These are phyloP conservation scores for Staphylotrichum tortipilum DNA, from an alignment of 495 filamentous ascomycete genomes.

Conservation along the genomic window DNA sequence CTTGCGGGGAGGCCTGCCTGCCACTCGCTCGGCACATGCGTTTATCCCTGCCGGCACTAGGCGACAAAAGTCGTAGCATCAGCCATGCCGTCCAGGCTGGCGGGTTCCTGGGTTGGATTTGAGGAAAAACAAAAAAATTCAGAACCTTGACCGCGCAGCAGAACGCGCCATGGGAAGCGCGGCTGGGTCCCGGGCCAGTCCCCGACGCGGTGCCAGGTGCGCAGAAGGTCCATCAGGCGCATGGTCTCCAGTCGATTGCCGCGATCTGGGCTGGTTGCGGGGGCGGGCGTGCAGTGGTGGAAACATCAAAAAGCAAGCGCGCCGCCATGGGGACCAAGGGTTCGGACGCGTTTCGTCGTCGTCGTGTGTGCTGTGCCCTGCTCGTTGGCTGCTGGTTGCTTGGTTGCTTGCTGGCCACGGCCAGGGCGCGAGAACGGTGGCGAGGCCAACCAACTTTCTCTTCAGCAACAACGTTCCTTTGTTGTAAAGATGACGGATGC, in stretches of 20 bases:
- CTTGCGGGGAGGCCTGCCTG: background rate
- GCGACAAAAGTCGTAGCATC: too few species aligned
- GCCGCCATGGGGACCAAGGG: too few species aligned
- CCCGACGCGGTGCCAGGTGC: background rate
- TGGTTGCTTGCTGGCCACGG: too few species aligned
- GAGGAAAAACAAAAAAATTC: too few species aligned
- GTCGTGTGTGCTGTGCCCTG: too few species aligned
- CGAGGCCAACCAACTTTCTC: too few species aligned
- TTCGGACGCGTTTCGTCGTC: too few species aligned
- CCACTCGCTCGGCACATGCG: background rate
- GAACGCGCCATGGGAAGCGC: background rate
- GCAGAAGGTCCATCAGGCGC: too few species aligned
- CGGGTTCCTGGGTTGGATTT: conserved; percentile 11
- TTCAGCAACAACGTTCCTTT: too few species aligned
- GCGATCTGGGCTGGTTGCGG: background rate
- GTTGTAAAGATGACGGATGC: too few species aligned
- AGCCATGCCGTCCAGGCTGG: conserved; percentile 13
- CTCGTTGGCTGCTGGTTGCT: too few species aligned
- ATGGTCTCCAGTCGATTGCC: background rate
- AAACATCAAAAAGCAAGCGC: background rate
- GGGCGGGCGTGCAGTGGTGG: background rate
- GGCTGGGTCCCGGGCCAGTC: background rate
- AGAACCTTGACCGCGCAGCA: background rate
- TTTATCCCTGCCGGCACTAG: conserved; percentile 18
- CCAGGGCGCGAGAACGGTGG: too few species aligned